Base-by-base conservation (phyloP, 2,329 filamentous ascomycete genomes). In the Xylaria sp. region DNA sequence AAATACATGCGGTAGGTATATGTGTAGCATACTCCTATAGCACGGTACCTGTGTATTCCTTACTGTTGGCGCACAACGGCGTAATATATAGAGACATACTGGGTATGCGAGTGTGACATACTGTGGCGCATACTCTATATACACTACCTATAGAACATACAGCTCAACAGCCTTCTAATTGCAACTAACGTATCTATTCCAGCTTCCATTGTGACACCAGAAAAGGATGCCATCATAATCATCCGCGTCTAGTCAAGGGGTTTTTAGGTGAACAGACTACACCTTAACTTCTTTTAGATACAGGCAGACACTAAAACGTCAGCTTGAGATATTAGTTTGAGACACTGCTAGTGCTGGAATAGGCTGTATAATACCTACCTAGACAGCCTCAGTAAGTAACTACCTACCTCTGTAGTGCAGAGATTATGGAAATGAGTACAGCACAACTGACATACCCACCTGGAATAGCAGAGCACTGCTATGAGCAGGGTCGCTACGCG, bases 401-500 rank as follows among this genome's bases (percentile, higher is more conserved):
- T 37, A 37, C 34, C 34, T 37, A 37, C 34, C 34, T 37, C 34
- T 37, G 34, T 37, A 37, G 52, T 10, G 39, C 54, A 51, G 23
- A 51, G 48, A 23, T 41, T 46, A 46, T 13, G 18, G 18, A 13
- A 46, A 13, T 9, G 34, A 37, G 34, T 55, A 34, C 28, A 20
- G 31, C 31, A 54, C 13, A 37, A 23, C 54, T 57, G 34, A 15
- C 20, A 51, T 51, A 51, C 15, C 48, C 54, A 56, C 54, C n/a
- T 34, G 34, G 51, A 54, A 54, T 54, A 37, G 28, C 51, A 54
- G 25, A n/a, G 51, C 51, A 37, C 31, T 20, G 20, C 39, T 57
- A 57, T 57, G 25, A 41, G n/a, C 54, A 57, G 54, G 54, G 54
- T 57, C 54, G 54, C 34, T n/a, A 41, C 34, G 54, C 54, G 54